Conservation (phyloP, 768 basidiomycete genomes). For the Daedaleopsis sinensis region DNA sequence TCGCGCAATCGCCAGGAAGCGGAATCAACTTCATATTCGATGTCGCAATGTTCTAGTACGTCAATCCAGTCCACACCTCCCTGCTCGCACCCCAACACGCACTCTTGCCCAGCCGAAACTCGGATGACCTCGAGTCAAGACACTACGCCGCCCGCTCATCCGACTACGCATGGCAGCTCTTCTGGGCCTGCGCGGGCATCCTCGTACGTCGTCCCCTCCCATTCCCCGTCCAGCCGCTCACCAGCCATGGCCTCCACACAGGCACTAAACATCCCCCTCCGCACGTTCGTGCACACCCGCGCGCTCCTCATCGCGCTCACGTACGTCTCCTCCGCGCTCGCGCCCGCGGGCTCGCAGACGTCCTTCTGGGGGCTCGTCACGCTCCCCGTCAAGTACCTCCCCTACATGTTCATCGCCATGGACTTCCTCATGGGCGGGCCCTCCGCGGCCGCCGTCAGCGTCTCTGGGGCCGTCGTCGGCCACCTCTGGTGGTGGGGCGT, state of each 20-base stretch:
- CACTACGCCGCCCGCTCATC: conserved; percentile 63
- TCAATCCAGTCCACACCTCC: background rate
- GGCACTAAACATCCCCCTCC: conserved; percentile 64
- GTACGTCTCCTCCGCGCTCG: conserved; percentile 69
- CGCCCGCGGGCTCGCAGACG: conserved; percentile 66
- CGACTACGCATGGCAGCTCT: conserved; percentile 78
- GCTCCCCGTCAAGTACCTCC: conserved; percentile 71
- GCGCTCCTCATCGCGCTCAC: conserved; percentile 68
- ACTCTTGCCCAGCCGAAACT: conserved; percentile 56
- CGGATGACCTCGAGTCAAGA: conserved; percentile 63
- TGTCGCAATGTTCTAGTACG: conserved; percentile 70
- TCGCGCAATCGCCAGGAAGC: conserved; percentile 34
- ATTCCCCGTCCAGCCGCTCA: background rate
- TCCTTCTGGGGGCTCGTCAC: conserved; percentile 81
- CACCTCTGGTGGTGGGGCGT: conserved; percentile 83
- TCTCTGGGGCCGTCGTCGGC: conserved; percentile 76
- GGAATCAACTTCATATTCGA: conserved; percentile 67
- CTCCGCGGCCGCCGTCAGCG: conserved; percentile 50
- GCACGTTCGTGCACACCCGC: conserved; percentile 56
- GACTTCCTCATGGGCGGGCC: conserved; percentile 71
- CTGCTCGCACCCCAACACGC: conserved; percentile 19
- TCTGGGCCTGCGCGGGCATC: conserved; percentile 56
- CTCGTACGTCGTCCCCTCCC: conserved; percentile 49
- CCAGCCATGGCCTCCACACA: conserved; percentile 17
- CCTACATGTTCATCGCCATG: conserved; percentile 72